Base-by-base conservation (phyloP, 305 asterid species). In the Nicotiana rustica region DNA sequence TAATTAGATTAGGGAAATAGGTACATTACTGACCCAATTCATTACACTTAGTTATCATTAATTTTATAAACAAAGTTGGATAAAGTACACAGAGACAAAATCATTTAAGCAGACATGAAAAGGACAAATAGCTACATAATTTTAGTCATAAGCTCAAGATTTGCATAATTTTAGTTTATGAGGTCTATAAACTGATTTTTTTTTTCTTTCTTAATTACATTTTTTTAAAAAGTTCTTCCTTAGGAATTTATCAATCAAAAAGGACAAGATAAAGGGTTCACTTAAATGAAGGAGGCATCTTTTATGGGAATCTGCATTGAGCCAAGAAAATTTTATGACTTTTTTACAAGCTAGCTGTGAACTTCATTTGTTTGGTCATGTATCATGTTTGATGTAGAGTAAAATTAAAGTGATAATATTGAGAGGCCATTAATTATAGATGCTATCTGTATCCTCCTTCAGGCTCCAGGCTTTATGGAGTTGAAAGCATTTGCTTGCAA, bases 271-370 rank as follows among this genome's bases (percentile, higher is more conserved):
- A 52, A 68, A 25, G 21, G 56, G 8, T 21, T 68, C 31, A 35
- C 70, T 62, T 61, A 1, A 61, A 60, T 78, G 68, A 21, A 78
- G 35, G 44, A 6, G 76, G 82, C 84, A 79, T 82, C 80, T 85
- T 85, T 80, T 78, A 65, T 79, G 84, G 81, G 73, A 62, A 79
- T 81, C 82, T 85, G 86, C 77, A 82, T 80, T 71, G 85, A 71
- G 84, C 84, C 88, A 70, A 78, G 73, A 14, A 82, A 85, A 36
- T 44, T 64, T 8, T 61, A 82, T 56, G 79, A 70, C 84, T 82
- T 79, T 79, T 35, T 79, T 25, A 35, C 73, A 79, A 78, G 56
- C 36, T 61, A 49, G 79, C 3, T 61, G 71, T 61, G 56, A 79
- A 59, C 29, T 61, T n/a, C 61, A 62, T 62, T 38, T 79, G 79